Evolutionary conservation across 176 grass and related monocot genomes (phyloP).

Genomic region (Dactylis glomerata): DNA sequence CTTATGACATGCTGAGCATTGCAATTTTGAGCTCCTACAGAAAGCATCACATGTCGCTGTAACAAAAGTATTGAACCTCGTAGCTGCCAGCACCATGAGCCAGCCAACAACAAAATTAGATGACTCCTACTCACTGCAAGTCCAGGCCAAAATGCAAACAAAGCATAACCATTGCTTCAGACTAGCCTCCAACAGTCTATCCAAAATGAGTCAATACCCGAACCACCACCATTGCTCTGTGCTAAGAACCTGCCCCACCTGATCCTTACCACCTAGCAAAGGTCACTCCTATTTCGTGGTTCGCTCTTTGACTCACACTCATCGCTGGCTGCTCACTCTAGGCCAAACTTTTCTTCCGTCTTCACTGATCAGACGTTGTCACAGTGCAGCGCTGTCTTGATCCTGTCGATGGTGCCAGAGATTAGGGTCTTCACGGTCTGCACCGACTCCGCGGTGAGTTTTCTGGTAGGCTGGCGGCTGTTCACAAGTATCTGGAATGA

Average conservation of each 20-base stretch:
- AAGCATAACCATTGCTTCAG: neutral
- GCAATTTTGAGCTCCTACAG: neutral
- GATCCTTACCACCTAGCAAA: conserved; percentile 79
- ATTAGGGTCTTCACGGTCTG: conserved; percentile 76
- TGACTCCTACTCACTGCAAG: conserved; percentile 19
- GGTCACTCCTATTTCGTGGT: conserved; percentile 51
- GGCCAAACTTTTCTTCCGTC: neutral
- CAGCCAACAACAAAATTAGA: conserved; percentile 34
- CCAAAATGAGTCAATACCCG: conserved; percentile 93
- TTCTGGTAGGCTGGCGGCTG: conserved; percentile 77
- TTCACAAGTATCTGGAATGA: conserved; percentile 97
- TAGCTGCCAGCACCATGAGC: conserved; percentile 6
- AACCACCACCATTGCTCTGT: conserved; percentile 98
- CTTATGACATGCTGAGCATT: neutral
- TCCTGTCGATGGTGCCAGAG: conserved; percentile 86
- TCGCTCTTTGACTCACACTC: conserved; percentile 98
- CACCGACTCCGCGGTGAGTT: conserved; percentile 74
- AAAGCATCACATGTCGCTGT: neutral
- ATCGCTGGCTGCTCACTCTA: neutral
- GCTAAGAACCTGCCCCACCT: conserved; percentile 35
- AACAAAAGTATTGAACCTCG: neutral
- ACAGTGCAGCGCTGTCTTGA: conserved; percentile 58
- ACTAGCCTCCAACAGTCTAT: conserved; percentile 9
- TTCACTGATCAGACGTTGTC: conserved; percentile 27
- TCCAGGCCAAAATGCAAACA: conserved; percentile 5